These are phyloP conservation scores for Phytophthora kernoviae DNA, from an alignment of 352 stramenopile species.

Conservation along the genomic window DNA sequence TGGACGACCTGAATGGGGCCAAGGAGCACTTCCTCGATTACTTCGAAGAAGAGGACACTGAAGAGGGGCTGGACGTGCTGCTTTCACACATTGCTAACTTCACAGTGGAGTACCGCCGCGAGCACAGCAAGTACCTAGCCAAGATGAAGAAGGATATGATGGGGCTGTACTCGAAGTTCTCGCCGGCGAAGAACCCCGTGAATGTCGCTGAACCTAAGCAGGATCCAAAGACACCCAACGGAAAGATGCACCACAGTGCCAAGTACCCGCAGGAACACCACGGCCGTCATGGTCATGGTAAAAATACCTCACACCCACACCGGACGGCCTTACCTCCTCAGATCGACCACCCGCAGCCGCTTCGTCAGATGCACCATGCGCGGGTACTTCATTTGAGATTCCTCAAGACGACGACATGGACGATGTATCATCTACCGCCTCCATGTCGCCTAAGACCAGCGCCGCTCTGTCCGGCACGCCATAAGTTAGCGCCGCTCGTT, in stretches of 20 bases:
- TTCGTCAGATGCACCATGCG: conserved; percentile 32
- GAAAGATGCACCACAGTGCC: conserved; percentile 24
- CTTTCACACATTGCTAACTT: conserved; percentile 79
- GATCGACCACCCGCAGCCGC: conserved; percentile 33
- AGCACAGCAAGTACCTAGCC: conserved; percentile 72
- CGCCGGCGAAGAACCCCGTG: conserved; percentile 31
- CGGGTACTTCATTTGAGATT: conserved; percentile 33
- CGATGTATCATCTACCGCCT: conserved; percentile 25
- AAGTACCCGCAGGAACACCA: conserved; percentile 22
- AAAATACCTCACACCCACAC: conserved; percentile 18
- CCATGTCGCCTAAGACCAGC: conserved; percentile 40
- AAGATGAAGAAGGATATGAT: conserved; percentile 50
- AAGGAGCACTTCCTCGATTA: conserved; percentile 83
- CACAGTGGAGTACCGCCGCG: conserved; percentile 69
- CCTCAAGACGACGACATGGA: conserved; percentile 35
- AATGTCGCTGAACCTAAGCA: conserved; percentile 32
- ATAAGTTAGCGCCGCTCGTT: conserved; percentile 10
- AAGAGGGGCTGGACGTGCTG: conserved; percentile 79
- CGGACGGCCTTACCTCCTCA: conserved; percentile 29
- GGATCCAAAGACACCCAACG: conserved; percentile 20
- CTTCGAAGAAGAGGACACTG: conserved; percentile 83
- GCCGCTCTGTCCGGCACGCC: conserved; percentile 19
- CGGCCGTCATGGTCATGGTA: conserved; percentile 20
- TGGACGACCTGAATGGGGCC: conserved; percentile 60
- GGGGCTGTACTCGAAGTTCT: conserved; percentile 38